phyloP scores from a whole-genome alignment of 441 rosid genomes.

The Erodium chrysanthum region DNA sequence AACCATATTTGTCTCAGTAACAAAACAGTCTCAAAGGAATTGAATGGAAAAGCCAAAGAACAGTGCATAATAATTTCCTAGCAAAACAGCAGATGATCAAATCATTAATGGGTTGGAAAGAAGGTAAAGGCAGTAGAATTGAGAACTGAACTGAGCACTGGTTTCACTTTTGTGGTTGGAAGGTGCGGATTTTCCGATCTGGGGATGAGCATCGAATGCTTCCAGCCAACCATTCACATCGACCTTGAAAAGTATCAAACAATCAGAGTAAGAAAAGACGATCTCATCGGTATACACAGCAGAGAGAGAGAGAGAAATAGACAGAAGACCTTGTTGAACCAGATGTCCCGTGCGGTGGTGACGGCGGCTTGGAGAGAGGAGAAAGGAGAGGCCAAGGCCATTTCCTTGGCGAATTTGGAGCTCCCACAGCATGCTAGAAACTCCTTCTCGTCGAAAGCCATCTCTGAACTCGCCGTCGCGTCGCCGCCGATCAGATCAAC shows the following conservation, averaged over 20 bases:
- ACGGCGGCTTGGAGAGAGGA: constrained; percentile 38
- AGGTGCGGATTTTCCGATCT: constrained; percentile 54
- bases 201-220: constrained; percentile 79
- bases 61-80: not conserved
- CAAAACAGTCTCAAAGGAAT: no score
- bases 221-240: constrained; percentile 71
- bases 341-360: constrained; percentile 44
- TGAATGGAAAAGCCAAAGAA: not conserved
- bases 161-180: constrained; percentile 19
- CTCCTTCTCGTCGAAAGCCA: constrained; percentile 46
- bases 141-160: constrained; percentile 38
- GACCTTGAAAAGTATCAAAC: constrained; percentile 23
- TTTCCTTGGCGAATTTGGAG: constrained; percentile 46
- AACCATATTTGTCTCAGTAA: no score
- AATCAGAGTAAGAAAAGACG: not conserved
- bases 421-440: constrained; percentile 67
- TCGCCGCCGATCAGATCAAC: not conserved
- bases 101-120: not conserved
- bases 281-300: not conserved
- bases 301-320: not conserved
- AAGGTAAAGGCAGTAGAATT: not conserved
- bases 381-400: constrained; percentile 44
- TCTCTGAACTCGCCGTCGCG: not conserved
- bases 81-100: not conserved
- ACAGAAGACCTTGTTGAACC: constrained; percentile 49